These are phyloP conservation scores for Xerocomus cyaneibrunnescens DNA, from an alignment of 1,284 basidiomycete species.

Conservation along the genomic window DNA sequence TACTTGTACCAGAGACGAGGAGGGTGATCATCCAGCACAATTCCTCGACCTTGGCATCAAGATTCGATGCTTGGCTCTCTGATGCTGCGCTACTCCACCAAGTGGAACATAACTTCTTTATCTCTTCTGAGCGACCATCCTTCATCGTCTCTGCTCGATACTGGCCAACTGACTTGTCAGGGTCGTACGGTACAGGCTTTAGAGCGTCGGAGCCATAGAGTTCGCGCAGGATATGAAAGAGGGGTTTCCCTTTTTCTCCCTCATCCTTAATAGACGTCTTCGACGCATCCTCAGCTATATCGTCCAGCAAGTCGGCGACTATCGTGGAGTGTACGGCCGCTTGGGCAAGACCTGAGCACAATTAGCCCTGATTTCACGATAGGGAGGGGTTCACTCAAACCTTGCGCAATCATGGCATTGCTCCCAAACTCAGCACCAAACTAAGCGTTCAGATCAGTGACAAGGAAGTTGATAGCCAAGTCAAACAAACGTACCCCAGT, in stretches of 20 bases:
- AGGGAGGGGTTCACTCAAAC: conserved; percentile 25
- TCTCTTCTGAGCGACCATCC: conserved; percentile 45
- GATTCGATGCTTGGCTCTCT: conserved; percentile 34
- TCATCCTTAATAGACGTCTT: not conserved
- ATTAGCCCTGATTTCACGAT: not conserved
- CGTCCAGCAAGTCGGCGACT: conserved; percentile 37
- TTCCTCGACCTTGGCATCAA: conserved; percentile 53
- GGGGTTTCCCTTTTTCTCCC: conserved; percentile 30
- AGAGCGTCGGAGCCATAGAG: conserved; percentile 54
- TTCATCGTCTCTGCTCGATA: conserved; percentile 40
- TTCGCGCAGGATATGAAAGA: conserved; percentile 52
- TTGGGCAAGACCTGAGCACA: conserved; percentile 49
- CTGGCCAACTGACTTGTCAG: conserved; percentile 40
- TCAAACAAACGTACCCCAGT: conserved; percentile 45
- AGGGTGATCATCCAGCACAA: conserved; percentile 52
- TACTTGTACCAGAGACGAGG: conserved; percentile 53
- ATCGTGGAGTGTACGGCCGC: conserved; percentile 47
- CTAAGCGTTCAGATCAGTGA: conserved; percentile 27
- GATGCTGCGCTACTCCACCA: conserved; percentile 42
- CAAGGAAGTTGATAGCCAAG: no score
- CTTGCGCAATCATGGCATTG: conserved; percentile 54
- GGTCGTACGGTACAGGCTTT: conserved; percentile 54
- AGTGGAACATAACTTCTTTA: conserved; percentile 47
- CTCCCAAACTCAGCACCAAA: conserved; percentile 63
- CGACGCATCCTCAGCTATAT: not conserved